These are phyloP conservation scores for Solanum chilense DNA, from an alignment of 257 asterid species.

Conservation along the genomic window DNA sequence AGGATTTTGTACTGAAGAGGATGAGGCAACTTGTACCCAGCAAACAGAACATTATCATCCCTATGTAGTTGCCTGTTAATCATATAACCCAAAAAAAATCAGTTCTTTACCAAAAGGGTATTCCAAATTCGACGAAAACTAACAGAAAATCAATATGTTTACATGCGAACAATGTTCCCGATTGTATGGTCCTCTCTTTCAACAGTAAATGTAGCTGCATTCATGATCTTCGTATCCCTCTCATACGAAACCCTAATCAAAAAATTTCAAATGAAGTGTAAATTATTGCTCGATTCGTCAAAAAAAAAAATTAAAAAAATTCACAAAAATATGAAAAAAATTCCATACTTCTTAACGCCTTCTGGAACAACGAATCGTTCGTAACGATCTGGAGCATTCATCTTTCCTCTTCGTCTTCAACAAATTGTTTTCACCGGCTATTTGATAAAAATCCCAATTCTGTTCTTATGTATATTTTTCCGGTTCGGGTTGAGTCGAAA, in stretches of 20 bases:
- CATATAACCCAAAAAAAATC: background rate
- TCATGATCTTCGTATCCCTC: slow-evolving; percentile 90
- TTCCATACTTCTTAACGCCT: slow-evolving; percentile 60
- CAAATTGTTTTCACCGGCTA: background rate
- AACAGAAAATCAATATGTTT: background rate
- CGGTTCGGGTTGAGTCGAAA: background rate
- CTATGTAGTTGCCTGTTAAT: slow-evolving; percentile 78
- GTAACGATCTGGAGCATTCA: slow-evolving; percentile 68
- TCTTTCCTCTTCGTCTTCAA: background rate
- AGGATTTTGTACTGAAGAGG: slow-evolving; percentile 96
- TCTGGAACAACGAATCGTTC: slow-evolving; percentile 94
- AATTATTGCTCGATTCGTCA: background rate
- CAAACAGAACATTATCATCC: slow-evolving; percentile 71
- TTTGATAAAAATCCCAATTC: background rate
- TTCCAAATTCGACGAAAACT: background rate
- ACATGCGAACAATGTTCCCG: slow-evolving; percentile 92
- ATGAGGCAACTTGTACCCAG: slow-evolving; percentile 96
- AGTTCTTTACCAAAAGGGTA: background rate
- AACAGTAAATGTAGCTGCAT: slow-evolving; percentile 81
- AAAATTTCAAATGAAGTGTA: background rate
- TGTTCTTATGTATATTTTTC: background rate
- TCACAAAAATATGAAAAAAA: background rate
- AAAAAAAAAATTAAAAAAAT: background rate
- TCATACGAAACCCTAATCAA: slow-evolving; percentile 73
- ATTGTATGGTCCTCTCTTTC: slow-evolving; percentile 96